Evolutionary conservation across 352 stramenopile genomes (phyloP), one percentile per base, ranked within the genome.

Genomic region (Phytophthora podocarpi): DNA sequence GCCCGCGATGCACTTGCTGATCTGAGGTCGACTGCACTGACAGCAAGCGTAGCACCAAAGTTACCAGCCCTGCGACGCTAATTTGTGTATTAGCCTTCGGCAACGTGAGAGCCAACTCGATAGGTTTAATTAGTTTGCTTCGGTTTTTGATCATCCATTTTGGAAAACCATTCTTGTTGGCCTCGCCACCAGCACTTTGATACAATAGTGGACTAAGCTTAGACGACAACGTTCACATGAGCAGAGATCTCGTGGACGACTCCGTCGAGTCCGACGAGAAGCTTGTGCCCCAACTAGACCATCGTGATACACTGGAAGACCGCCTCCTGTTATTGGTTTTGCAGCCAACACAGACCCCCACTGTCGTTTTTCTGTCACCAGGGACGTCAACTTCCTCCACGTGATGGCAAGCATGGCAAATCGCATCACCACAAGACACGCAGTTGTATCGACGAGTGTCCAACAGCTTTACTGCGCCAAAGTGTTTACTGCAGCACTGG

Each of bases 361-460:
- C 59, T 2, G 20, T 51, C 10, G 42, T 73, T 24, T 70, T 65
- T 16, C 50, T 54, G 8, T 45, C 65, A 10, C 69, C 66, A 2
- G 67, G 57, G 11, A 84, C 21, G 30, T 82, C 60, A 23, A 84
- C 59, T n/a, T 63, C 49, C 37, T 76, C 70, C 1, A 72, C 51
- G 27, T 71, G 35, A 24, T 70, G 65, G 45, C 78, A 87, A 2
- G 70, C 50, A 13, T 70, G 59, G 47, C 79, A 89, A 39, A 89
- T 73, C 12, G 71, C 79, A 32, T 83, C 64, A 5, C 79, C 79
- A 54, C 76, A 89, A 3, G 65, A 59, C 7, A 70, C 63, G 52
- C 79, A 89, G 57, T 89, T 85, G 60, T 70, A 69, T 41, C 68
- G 60, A 16, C 63, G 63, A 35, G 46, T 69, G 35, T 71, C 65